Evolutionary conservation across 2,329 filamentous ascomycete species (phyloP).

Genomic region (Stemphylium beticola): DNA sequence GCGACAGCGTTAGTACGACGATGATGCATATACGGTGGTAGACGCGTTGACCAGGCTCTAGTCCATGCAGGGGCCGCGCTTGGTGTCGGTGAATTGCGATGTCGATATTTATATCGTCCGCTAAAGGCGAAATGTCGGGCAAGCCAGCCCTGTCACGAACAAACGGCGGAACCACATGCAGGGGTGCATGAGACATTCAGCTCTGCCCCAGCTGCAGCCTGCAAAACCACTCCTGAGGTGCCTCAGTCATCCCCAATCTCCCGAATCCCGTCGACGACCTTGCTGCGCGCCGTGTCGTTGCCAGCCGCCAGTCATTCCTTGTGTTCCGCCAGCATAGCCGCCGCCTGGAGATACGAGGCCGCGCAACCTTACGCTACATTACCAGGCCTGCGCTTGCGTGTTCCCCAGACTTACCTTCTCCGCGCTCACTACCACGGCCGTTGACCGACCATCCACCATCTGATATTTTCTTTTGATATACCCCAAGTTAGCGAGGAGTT

Average conservation of each 20-base stretch:
- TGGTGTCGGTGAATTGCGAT: constrained; percentile 8
- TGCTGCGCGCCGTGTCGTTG: constrained; percentile 12
- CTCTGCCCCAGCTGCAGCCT: constrained; percentile 14
- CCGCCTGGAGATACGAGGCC: constrained; percentile 8
- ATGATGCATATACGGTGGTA: constrained; percentile 19
- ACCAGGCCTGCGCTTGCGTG: constrained; percentile 27
- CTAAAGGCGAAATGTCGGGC: constrained; percentile 17
- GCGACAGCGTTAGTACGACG: constrained; percentile 3
- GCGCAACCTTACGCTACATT: constrained; percentile 17
- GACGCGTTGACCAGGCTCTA: constrained; percentile 18
- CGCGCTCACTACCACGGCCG: constrained; percentile 34
- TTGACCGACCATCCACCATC: constrained; percentile 13
- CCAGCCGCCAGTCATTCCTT: constrained; percentile 8
- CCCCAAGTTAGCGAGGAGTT: constrained; percentile 21
- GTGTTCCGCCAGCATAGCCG: constrained; percentile 14
- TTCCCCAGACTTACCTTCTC: constrained; percentile 35
- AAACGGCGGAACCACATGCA: constrained; percentile 7
- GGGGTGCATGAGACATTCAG: constrained; percentile 17
- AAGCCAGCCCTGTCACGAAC: constrained; percentile 11
- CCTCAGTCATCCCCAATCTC: neutral
- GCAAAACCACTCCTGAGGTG: constrained; percentile 14
- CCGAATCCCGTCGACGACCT: constrained; percentile 3
- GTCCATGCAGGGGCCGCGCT: constrained; percentile 15
- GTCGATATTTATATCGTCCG: constrained; percentile 5
- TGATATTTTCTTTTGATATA: constrained; percentile 12